These are phyloP conservation scores for Leccinum disarticulatum DNA, from an alignment of 768 basidiomycete genomes.

Conservation along the genomic window DNA sequence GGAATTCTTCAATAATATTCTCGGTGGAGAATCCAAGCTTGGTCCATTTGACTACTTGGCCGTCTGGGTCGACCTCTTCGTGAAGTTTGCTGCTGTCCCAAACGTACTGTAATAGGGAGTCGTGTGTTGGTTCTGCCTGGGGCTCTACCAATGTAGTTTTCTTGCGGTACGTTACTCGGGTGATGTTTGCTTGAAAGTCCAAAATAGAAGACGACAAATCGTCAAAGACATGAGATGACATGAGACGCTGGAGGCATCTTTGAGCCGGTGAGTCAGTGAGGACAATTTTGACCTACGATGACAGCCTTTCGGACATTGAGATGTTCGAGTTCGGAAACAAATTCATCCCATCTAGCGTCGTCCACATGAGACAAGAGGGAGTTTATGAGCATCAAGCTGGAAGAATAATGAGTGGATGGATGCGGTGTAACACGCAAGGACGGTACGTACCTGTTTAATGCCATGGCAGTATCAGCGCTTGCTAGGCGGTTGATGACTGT, in stretches of 20 bases:
- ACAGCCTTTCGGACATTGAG: slow-evolving; percentile 81
- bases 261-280: slow-evolving; percentile 10
- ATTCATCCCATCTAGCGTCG: slow-evolving; percentile 76
- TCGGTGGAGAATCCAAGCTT: slow-evolving; percentile 78
- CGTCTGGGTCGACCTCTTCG: slow-evolving; percentile 51
- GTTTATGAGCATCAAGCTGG: slow-evolving; percentile 88
- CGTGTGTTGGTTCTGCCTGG: slow-evolving; percentile 57
- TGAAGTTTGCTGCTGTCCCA: slow-evolving; percentile 63
- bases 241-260: slow-evolving; percentile 56
- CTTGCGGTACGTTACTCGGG: slow-evolving; percentile 76
- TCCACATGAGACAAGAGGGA: slow-evolving; percentile 79
- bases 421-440: background rate
- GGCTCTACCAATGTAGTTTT: slow-evolving; percentile 79
- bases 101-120: slow-evolving; percentile 57
- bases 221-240: slow-evolving; percentile 78
- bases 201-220: slow-evolving; percentile 82
- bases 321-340: slow-evolving; percentile 70
- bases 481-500: slow-evolving; percentile 80
- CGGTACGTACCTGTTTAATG: slow-evolving; percentile 64
- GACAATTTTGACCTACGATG: slow-evolving; percentile 50
- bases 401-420: slow-evolving; percentile 10
- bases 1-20: slow-evolving; percentile 73
- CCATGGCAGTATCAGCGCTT: slow-evolving; percentile 84
- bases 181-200: slow-evolving; percentile 85
- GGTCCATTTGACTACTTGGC: slow-evolving; percentile 64